Evolutionary conservation across 257 asterid genomes (phyloP).

Genomic region (Capsicum pubescens): DNA sequence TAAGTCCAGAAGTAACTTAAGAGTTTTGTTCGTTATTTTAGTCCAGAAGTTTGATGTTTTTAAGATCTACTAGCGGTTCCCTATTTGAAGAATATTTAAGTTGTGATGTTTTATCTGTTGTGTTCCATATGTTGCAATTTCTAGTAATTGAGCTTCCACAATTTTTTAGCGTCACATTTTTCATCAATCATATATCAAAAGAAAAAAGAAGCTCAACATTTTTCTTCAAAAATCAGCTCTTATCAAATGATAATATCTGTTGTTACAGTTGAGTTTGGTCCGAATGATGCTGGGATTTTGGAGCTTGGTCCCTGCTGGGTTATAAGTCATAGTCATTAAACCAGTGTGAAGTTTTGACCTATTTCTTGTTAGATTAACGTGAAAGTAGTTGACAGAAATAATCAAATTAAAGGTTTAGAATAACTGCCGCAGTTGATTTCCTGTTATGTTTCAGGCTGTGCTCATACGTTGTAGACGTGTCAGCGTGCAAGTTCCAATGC

Average conservation of each 20-base stretch:
- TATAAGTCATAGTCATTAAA: too few relatives aligned
- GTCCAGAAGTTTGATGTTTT: neutral
- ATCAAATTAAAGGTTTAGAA: neutral
- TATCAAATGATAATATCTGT: too few relatives aligned
- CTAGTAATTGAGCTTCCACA: neutral
- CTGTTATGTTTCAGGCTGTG: too few relatives aligned
- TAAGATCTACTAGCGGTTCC: neutral
- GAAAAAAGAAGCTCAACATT: neutral
- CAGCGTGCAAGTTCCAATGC: neutral
- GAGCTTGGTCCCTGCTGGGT: neutral
- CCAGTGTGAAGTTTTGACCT: neutral
- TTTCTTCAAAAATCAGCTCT: neutral
- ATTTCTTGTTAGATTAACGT: neutral
- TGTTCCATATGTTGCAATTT: neutral
- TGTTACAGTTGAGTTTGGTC: neutral
- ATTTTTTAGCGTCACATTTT: neutral
- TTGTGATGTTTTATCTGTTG: neutral
- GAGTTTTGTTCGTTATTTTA: neutral
- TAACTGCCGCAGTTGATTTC: neutral
- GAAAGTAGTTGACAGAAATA: neutral
- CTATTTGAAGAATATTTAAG: neutral
- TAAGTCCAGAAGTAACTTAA: conserved; percentile 1
- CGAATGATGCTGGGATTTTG: neutral
- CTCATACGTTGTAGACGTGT: neutral
- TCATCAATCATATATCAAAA: neutral